Conservation (phyloP, 805 yeast genomes). For the Hemisphaericaspora nanyangensis region DNA sequence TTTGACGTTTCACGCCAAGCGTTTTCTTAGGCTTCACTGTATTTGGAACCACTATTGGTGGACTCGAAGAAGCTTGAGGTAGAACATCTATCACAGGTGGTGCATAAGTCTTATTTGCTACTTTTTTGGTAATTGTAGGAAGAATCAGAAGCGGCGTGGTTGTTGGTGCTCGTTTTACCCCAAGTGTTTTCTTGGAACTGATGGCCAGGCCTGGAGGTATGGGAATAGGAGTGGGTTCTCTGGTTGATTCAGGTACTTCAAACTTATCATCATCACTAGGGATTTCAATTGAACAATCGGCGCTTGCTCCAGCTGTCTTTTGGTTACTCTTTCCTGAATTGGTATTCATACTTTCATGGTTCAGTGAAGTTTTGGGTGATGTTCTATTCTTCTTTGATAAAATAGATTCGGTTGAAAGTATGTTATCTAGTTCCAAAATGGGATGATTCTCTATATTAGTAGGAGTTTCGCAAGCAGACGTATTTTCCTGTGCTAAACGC, state of each 20-base stretch:
- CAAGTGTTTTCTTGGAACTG: neutral
- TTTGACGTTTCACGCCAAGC: slow-evolving; percentile 13
- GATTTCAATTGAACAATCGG: slow-evolving; percentile 1
- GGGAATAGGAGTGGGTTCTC: neutral
- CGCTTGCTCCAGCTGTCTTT: neutral
- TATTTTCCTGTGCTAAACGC: neutral
- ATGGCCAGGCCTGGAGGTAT: neutral
- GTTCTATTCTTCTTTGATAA: neutral
- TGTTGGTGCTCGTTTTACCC: slow-evolving; percentile 1
- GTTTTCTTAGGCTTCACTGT: slow-evolving; percentile 7
- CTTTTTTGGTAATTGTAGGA: neutral
- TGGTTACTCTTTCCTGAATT: neutral
- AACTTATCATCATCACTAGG: slow-evolving; percentile 2
- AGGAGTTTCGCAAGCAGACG: neutral
- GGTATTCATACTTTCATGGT: neutral
- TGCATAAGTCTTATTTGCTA: neutral
- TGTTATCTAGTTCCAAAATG: neutral
- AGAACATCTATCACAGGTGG: neutral
- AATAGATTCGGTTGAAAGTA: too few relatives aligned
- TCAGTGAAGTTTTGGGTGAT: neutral
- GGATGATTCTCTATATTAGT: neutral
- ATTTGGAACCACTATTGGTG: neutral
- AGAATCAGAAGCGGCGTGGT: neutral
- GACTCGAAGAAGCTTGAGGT: neutral
- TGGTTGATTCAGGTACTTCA: neutral